These are phyloP conservation scores for Tetrahymena malaccensis DNA, from an alignment of 73 alveolate genomes.

Conservation along the genomic window DNA sequence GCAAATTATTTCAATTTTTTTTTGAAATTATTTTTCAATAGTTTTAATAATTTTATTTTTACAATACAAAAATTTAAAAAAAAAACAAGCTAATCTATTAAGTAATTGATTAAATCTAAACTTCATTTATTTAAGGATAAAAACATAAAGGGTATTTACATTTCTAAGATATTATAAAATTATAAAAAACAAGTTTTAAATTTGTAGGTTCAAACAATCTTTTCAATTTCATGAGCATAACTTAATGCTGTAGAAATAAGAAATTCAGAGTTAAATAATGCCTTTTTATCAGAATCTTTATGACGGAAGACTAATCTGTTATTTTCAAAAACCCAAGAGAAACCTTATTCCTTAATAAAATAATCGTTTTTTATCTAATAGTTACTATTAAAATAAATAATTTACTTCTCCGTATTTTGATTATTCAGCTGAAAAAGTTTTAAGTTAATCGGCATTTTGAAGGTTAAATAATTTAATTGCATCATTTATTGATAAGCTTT, in stretches of 20 bases:
- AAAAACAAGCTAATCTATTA: no score
- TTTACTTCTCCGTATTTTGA: slow-evolving; percentile 36
- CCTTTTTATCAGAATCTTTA: neutral
- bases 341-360: neutral
- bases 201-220: neutral
- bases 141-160: neutral
- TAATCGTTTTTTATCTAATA: neutral
- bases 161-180: neutral
- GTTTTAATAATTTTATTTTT: no score
- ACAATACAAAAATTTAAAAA: no score
- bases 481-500: slow-evolving; percentile 51
- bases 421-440: slow-evolving; percentile 47
- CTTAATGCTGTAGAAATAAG: neutral
- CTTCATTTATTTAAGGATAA: no score
- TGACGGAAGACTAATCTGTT: neutral
- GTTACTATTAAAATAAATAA: slow-evolving; percentile 28
- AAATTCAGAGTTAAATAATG: neutral
- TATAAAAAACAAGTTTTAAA: neutral
- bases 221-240: neutral
- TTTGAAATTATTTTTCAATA: no score
- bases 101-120: no score
- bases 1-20: no score
- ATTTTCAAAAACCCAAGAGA: neutral
- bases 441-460: slow-evolving; percentile 57
- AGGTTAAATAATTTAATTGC: slow-evolving; percentile 64